phyloP scores from a whole-genome alignment of 495 filamentous ascomycete genomes.

The Staphylotrichum tortipilum region DNA sequence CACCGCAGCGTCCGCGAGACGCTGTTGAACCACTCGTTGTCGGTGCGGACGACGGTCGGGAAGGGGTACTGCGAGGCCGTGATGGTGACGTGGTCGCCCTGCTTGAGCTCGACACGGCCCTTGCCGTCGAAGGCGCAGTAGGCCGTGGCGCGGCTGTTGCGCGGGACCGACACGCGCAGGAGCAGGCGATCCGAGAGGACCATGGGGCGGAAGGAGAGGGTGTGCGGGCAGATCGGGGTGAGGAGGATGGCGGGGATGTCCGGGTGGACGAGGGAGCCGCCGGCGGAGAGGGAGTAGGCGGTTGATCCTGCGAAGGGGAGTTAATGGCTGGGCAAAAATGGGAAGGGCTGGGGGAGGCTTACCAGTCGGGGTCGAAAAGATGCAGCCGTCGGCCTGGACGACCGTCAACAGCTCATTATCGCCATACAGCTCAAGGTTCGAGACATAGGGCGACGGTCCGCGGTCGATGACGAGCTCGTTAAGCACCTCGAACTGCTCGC shows the following conservation, averaged over 20 bases:
- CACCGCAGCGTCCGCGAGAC: constrained; percentile 83
- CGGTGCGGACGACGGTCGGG: constrained; percentile 76
- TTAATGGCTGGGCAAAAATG: constrained; percentile 4
- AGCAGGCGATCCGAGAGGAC: constrained; percentile 94
- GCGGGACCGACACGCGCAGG: constrained; percentile 77
- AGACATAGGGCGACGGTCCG: constrained; percentile 91
- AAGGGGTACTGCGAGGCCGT: constrained; percentile 93
- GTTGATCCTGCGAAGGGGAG: constrained; percentile 54
- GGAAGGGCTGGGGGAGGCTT: constrained; percentile 18
- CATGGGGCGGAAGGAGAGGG: constrained; percentile 93
- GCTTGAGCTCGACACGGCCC: constrained; percentile 78
- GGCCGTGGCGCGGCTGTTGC: constrained; percentile 75
- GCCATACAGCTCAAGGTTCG: constrained; percentile 89
- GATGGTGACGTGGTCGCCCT: constrained; percentile 91
- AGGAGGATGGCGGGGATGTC: constrained; percentile 96
- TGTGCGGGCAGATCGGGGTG: constrained; percentile 96
- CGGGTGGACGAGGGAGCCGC: constrained; percentile 90
- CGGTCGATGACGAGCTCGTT: constrained; percentile 98
- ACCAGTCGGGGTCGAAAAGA: constrained; percentile 92
- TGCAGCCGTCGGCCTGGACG: constrained; percentile 92
- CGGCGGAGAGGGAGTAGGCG: constrained; percentile 91
- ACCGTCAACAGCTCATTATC: constrained; percentile 89
- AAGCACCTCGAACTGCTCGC: constrained; percentile 87
- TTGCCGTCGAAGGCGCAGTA: constrained; percentile 97
- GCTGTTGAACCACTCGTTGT: constrained; percentile 89